Evolutionary conservation across 768 basidiomycete genomes (phyloP), one percentile per base, ranked within the genome.

Genomic region (Rhodotorula sphaerocarpa): DNA sequence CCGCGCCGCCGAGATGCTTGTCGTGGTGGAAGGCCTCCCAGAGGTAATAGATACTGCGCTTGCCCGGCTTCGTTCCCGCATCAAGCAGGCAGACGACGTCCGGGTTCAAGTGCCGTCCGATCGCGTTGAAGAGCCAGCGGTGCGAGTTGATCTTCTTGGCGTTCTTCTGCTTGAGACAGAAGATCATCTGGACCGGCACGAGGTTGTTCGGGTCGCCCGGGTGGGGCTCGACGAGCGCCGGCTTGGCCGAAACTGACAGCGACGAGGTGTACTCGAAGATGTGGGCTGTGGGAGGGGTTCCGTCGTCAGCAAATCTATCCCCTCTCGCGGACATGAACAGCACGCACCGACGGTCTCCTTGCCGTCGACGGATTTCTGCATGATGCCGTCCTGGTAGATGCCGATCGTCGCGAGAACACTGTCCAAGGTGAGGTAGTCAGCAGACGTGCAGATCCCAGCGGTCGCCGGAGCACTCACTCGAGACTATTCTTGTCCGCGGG

Each of bases 221-320:
- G 72, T 89, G 87, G 43, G 95, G 93, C 30, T 91, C 83, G 51
- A 96, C 86, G 42, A 96, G 81, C 72, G 89, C 87, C 1, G 92
- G 92, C 4, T 86, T 85, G 3, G 90, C 78, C 70, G 93, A 92
- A 68, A 99, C 85, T 0, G 90, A 93, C 27, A 99, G 80, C 74
- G 95, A 90, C 0, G 92, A 96, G 3, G 93, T 97, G 75, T 96
- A 99, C 83, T 95, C 91, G 72, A 96, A 97, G 63, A 97, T 89
- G 73, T 96, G 92, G 21, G 87, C 93, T 43, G 89, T 85, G 16
- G 86, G 89, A 20, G 3, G 23, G 3, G 36, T 2, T 16, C 10
- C 23, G 9, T 10, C 14, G 23, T 14, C 33, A 39, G 47, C 18
- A 16, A 42, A 31, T n/a, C 3, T 28, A 50, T 21, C 0, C 12